Base-by-base conservation (phyloP, 2,329 filamentous ascomycete species). In the Apiospora marii region DNA sequence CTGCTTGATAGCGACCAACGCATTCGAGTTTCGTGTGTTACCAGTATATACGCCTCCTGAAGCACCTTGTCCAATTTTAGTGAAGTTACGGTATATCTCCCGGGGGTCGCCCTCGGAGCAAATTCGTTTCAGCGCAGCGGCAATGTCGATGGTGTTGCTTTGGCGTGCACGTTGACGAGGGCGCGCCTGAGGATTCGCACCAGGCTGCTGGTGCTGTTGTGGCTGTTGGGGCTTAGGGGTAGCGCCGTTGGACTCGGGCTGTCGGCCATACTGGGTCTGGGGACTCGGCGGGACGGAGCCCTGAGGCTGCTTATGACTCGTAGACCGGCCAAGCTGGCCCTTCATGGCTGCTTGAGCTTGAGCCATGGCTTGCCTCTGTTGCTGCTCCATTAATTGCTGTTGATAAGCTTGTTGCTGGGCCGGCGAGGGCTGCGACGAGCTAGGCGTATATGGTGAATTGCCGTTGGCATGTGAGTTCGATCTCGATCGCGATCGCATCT, bases 1-100 rank as follows among this genome's bases (percentile, higher is more conserved):
- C 86, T 99, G 96, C 86, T 99, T 99, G 84, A 99, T 98, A 58
- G 96, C 96, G 49, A 99, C 96, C 77, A 97, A 91, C 74, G 93
- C 91, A 83, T 97, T 97, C 51, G 91, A 93, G 72, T 91, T 92
- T 75, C 91, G 88, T 82, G 98, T 94, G 80, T 96, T 94, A 4
- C 96, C 96, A 0, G 94, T 98, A 80, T 92, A 99, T 0, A 99
- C 96, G 74, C 96, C 96, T 77, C 96, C 96, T 12, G 96, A 98
- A 49, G 96, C 96, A 82, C 96, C 96, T 83, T 99, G 96, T 0
- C 96, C 96, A 81, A 99, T 98, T 85, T 98, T 98, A 80, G 91
- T 95, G 77, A 98, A 90, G 72, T 92, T 92, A 72, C 92, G 91
- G 84, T 98, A 99, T 75, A 96, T 92, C 71, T 93, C 92, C 37